Conservation (phyloP, 1,284 basidiomycete genomes). For the Boletus semigastroideus region DNA sequence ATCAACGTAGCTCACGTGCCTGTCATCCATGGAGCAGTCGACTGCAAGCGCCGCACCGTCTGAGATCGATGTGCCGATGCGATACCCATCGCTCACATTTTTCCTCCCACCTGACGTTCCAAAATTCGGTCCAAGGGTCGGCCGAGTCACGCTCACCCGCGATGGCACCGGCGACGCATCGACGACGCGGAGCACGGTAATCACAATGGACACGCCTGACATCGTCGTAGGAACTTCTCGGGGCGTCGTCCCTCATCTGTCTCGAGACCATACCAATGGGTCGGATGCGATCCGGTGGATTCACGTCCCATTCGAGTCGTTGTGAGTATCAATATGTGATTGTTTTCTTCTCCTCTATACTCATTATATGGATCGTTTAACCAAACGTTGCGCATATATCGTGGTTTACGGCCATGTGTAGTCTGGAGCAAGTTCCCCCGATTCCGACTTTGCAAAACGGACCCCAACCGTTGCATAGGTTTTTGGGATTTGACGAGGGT, state of each 20-base stretch:
- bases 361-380: no score
- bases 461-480: slow-evolving; percentile 52
- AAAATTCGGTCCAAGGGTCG: slow-evolving; percentile 28
- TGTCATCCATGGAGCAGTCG: slow-evolving; percentile 6
- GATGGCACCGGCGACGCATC: background rate
- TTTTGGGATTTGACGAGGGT: slow-evolving; percentile 52
- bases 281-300: slow-evolving; percentile 59
- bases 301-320: slow-evolving; percentile 74
- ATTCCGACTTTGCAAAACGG: slow-evolving; percentile 55
- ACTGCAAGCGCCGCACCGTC: background rate
- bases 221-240: slow-evolving; percentile 64
- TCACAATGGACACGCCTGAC: slow-evolving; percentile 57
- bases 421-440: slow-evolving; percentile 62
- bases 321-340: slow-evolving; percentile 53
- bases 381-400: background rate
- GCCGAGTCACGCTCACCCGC: slow-evolving; percentile 20
- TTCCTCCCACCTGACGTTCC: slow-evolving; percentile 4
- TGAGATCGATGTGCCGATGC: background rate
- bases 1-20: background rate
- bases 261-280: slow-evolving; percentile 54
- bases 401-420: slow-evolving; percentile 22
- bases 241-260: slow-evolving; percentile 73
- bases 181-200: background rate
- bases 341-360: background rate
- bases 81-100: slow-evolving; percentile 20